These are phyloP conservation scores for Fraxinus dipetala DNA, from an alignment of 305 asterid genomes.

Conservation along the genomic window DNA sequence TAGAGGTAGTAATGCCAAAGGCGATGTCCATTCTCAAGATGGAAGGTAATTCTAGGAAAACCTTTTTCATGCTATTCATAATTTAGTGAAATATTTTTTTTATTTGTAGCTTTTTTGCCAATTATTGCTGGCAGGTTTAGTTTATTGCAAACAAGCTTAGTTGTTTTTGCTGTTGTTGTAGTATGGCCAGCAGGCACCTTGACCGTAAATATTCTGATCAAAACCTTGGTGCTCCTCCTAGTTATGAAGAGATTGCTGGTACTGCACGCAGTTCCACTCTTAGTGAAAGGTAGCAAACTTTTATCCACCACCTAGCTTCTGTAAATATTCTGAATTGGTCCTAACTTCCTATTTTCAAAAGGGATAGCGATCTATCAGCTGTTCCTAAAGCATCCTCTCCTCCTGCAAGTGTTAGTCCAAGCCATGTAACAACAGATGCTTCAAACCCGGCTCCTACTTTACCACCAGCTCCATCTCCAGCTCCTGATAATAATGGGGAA, in stretches of 20 bases:
- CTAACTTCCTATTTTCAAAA: conserved; percentile 30
- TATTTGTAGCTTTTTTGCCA: conserved; percentile 9
- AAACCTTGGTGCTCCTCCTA: conserved; percentile 71
- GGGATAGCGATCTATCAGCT: conserved; percentile 64
- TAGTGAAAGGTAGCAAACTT: conserved; percentile 55
- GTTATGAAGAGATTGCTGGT: conserved; percentile 78
- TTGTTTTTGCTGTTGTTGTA: not conserved
- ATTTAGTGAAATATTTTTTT: not conserved
- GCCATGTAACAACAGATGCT: conserved; percentile 37
- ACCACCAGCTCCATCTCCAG: conserved; percentile 42
- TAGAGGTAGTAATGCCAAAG: conserved; percentile 31
- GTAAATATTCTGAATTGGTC: conserved; percentile 23
- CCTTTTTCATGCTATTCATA: conserved; percentile 8
- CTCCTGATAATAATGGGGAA: conserved; percentile 37
- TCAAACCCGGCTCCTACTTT: conserved; percentile 48
- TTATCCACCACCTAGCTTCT: conserved; percentile 14
- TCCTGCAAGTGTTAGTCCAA: conserved; percentile 52
- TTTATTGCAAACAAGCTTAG: conserved; percentile 29
- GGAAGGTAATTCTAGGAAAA: conserved; percentile 57
- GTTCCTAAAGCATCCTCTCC: conserved; percentile 61
- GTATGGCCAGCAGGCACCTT: conserved; percentile 34
- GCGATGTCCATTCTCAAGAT: conserved; percentile 71
- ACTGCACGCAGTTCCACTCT: conserved; percentile 65
- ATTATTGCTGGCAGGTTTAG: not conserved
- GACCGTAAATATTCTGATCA: conserved; percentile 65